phyloP scores from a whole-genome alignment of 805 yeast species.

The Saturnispora zaruensis region DNA sequence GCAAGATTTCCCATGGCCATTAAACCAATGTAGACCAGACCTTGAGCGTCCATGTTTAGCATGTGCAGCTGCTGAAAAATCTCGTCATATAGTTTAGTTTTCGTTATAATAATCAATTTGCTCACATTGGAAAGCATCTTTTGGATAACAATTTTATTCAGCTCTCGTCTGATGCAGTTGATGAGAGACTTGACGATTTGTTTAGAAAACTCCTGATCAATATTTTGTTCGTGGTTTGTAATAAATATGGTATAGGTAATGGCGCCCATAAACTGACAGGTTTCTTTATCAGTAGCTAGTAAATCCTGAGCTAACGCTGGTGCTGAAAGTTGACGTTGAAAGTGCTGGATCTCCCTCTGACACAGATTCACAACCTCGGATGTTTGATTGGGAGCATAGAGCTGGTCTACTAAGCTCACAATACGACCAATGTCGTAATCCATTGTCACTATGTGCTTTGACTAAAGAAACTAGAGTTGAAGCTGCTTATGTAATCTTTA shows the following conservation, averaged over 20 bases:
- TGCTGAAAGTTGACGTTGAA: slow-evolving; percentile 53
- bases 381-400: slow-evolving; percentile 35
- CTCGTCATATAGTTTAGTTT: background rate
- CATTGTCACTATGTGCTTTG: background rate
- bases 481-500: background rate
- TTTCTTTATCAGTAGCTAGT: slow-evolving; percentile 32
- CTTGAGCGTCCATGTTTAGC: background rate
- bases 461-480: background rate
- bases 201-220: background rate
- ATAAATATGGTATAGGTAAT: slow-evolving; percentile 56
- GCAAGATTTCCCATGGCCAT: background rate
- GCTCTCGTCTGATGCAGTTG: background rate
- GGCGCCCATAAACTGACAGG: slow-evolving; percentile 72
- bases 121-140: slow-evolving; percentile 13
- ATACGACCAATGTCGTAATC: slow-evolving; percentile 1
- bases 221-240: slow-evolving; percentile 5
- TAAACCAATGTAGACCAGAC: slow-evolving; percentile 1
- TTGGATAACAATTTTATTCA: slow-evolving; percentile 9
- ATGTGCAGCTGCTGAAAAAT: background rate
- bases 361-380: slow-evolving; percentile 32
- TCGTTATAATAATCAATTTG: slow-evolving; percentile 4
- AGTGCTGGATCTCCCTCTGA: slow-evolving; percentile 48
- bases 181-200: slow-evolving; percentile 6
- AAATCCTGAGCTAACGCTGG: slow-evolving; percentile 48
- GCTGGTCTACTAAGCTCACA: slow-evolving; percentile 29